Evolutionary conservation across 2,329 filamentous ascomycete genomes (phyloP).

Genomic region (Hymenoscyphus infarciens): DNA sequence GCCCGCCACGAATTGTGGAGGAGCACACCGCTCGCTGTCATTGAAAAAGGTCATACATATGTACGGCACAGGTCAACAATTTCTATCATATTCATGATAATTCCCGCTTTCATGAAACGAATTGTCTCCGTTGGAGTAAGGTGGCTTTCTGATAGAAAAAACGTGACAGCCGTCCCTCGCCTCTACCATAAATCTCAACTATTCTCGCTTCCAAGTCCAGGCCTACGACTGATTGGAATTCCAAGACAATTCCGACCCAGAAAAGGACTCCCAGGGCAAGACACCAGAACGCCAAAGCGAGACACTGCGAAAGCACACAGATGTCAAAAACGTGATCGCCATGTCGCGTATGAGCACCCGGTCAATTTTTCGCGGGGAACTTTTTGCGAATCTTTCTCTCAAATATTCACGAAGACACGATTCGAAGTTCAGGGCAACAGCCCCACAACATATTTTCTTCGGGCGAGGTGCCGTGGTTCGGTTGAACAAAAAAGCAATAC

Average conservation of each 20-base stretch:
- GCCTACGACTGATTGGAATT: neutral
- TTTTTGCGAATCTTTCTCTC: neutral
- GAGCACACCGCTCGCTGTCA: too few species aligned
- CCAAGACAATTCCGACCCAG: too few species aligned
- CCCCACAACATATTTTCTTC: neutral
- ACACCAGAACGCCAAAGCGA: neutral
- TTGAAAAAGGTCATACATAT: too few species aligned
- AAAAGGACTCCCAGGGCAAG: neutral
- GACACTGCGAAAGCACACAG: neutral
- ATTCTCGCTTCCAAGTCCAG: neutral
- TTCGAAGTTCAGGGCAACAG: neutral
- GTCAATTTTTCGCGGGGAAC: neutral
- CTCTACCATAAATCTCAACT: neutral
- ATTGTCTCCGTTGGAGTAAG: too few species aligned
- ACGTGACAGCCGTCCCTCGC: too few species aligned
- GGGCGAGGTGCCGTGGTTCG: neutral
- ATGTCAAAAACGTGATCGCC: neutral
- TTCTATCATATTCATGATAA: too few species aligned
- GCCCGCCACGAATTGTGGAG: too few species aligned
- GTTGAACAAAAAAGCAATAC: slow-evolving; percentile 1
- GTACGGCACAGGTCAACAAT: too few species aligned
- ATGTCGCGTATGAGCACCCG: neutral
- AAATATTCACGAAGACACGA: neutral
- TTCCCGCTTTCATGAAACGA: too few species aligned
- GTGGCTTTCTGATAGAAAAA: too few species aligned